Evolutionary conservation across 148 eudicot genomes (phyloP).

Genomic region (Rhododendron kiyosumense): DNA sequence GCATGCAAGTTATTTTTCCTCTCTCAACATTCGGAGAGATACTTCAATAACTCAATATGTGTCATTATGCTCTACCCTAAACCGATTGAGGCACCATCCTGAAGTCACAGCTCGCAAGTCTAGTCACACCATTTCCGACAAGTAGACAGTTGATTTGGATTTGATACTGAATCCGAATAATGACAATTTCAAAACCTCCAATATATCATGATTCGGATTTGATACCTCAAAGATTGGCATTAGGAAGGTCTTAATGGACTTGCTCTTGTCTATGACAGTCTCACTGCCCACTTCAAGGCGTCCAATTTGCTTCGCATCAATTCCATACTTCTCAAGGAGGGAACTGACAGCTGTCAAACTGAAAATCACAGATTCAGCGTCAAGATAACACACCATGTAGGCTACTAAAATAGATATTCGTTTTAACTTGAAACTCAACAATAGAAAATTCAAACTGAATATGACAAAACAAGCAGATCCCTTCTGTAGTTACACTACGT

Average conservation of each 20-base stretch:
- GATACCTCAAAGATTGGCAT: conserved; percentile 94
- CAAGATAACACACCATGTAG: neutral
- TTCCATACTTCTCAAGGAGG: conserved; percentile 80
- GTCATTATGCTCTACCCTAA: neutral
- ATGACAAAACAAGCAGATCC: neutral
- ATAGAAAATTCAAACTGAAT: neutral
- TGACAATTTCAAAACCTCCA: neutral
- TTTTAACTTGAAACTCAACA: neutral
- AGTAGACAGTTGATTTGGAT: neutral
- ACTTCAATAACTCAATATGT: neutral
- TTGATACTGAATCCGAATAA: too few relatives aligned
- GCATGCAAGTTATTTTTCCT: neutral
- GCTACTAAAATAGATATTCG: neutral
- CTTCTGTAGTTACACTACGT: neutral
- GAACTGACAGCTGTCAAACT: conserved; percentile 90
- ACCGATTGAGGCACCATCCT: neutral
- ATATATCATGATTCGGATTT: neutral
- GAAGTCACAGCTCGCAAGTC: neutral
- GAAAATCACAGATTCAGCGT: conserved; percentile 13
- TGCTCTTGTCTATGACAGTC: conserved; percentile 98
- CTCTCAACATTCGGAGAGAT: neutral
- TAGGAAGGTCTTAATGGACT: conserved; percentile 96
- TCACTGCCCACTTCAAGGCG: conserved; percentile 98
- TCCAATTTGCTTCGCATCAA: conserved; percentile 85
- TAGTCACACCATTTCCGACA: neutral